phyloP scores from a whole-genome alignment of 495 filamentous ascomycete species.

The Aspergillus sclerotiicarbonarius region DNA sequence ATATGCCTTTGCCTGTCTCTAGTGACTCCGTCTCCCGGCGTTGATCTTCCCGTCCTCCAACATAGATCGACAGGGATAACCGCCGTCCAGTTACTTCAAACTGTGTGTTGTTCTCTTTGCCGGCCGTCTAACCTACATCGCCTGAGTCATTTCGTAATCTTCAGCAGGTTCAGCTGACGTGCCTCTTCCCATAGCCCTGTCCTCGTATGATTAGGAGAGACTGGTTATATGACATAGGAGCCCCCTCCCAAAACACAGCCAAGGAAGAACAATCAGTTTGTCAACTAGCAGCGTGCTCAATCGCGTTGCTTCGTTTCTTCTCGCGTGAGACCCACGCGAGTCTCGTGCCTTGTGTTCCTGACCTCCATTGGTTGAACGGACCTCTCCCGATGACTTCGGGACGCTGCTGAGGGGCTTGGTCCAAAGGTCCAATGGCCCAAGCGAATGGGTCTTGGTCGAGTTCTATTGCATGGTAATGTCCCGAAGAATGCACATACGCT shows the following conservation, averaged over 20 bases:
- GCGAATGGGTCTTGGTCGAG: conserved; percentile 1
- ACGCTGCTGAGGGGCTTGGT: background rate
- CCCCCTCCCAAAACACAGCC: too few species aligned
- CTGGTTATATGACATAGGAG: background rate
- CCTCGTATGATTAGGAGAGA: background rate
- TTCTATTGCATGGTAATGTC: background rate
- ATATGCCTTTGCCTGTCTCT: too few species aligned
- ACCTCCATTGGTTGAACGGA: conserved; percentile 12
- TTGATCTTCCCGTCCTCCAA: background rate
- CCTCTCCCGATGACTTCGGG: conserved; percentile 14
- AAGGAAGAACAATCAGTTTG: too few species aligned
- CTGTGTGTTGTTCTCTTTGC: background rate
- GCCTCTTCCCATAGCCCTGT: background rate
- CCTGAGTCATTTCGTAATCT: background rate
- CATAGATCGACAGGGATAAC: background rate
- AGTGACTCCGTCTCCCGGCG: too few species aligned
- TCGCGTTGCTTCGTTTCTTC: background rate
- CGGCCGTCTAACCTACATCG: background rate
- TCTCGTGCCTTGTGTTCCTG: conserved; percentile 15
- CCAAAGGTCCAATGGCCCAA: background rate
- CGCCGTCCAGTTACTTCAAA: background rate
- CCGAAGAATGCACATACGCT: conserved; percentile 3
- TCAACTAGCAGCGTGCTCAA: too few species aligned
- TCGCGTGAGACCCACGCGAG: conserved; percentile 5
- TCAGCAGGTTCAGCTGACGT: background rate